Conservation (phyloP, 306 rosid species). For the Fagus crenata region DNA sequence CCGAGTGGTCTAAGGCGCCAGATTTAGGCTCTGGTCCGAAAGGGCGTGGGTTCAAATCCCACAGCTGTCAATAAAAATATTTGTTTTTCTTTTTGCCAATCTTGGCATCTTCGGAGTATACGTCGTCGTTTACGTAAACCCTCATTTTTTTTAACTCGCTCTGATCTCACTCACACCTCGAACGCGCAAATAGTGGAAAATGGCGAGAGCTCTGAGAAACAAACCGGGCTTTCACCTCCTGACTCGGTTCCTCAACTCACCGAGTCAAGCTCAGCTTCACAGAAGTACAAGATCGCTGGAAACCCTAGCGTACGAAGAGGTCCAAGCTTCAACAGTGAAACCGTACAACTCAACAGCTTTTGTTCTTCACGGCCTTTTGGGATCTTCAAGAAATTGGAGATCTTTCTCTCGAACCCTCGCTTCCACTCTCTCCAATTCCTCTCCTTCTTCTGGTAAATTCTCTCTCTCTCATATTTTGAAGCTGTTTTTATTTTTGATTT, state of each 20-base stretch:
- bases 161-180: neutral
- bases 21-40: conserved; percentile 97
- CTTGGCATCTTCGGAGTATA: too few species aligned
- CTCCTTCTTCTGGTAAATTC: conserved; percentile 55
- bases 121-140: neutral
- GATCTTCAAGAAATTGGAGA: conserved; percentile 82
- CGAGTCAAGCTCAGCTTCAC: conserved; percentile 16
- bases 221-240: conserved; percentile 30
- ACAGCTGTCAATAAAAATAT: conserved; percentile 54
- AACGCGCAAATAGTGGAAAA: conserved; percentile 17
- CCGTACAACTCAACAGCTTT: conserved; percentile 74
- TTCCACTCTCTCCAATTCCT: conserved; percentile 55
- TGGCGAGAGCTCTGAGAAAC: conserved; percentile 54
- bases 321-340: conserved; percentile 43
- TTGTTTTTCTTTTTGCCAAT: neutral
- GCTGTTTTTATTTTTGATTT: neutral
- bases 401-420: conserved; percentile 73
- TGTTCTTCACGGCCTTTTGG: conserved; percentile 80
- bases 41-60: conserved; percentile 99
- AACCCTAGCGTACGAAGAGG: conserved; percentile 82
- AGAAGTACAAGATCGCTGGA: conserved; percentile 35
- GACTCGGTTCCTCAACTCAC: conserved; percentile 52
- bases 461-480: neutral
- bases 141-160: too few species aligned
- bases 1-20: conserved; percentile 98